Conservation (phyloP, 2,329 filamentous ascomycete species). For the Pezicula radicicola region DNA sequence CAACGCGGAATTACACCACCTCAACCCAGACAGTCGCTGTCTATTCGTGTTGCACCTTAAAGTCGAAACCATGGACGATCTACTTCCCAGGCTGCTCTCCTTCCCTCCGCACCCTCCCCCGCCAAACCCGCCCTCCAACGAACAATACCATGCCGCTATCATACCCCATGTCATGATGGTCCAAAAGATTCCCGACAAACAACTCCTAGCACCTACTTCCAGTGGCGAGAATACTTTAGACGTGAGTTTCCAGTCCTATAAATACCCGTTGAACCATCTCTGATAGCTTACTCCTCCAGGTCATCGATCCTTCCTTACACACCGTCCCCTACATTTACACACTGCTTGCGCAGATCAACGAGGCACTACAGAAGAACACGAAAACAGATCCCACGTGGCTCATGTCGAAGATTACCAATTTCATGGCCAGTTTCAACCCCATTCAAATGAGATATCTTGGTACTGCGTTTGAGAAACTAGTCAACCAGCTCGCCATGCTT, state of each 20-base stretch:
- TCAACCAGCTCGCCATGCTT: constrained; percentile 32
- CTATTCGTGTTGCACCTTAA: background rate
- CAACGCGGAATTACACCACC: background rate
- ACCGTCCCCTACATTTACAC: constrained; percentile 56
- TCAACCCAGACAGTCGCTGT: background rate
- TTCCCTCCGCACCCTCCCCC: constrained; percentile 36
- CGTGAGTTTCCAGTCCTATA: constrained; percentile 20
- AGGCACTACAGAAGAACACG: constrained; percentile 30
- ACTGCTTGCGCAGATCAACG: constrained; percentile 45
- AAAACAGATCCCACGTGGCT: constrained; percentile 33
- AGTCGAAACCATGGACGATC: constrained; percentile 26
- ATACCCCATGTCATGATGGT: constrained; percentile 33
- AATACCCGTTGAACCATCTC: background rate
- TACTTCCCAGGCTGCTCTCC: constrained; percentile 33
- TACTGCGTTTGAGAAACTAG: constrained; percentile 40
- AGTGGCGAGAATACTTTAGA: constrained; percentile 33
- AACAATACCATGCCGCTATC: constrained; percentile 40
- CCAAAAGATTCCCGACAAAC: constrained; percentile 31
- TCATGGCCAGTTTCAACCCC: constrained; percentile 42
- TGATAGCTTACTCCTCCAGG: constrained; percentile 12
- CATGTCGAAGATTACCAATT: constrained; percentile 44
- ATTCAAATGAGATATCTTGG: constrained; percentile 52
- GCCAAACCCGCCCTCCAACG: constrained; percentile 29
- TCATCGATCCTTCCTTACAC: constrained; percentile 50
- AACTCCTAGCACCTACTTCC: constrained; percentile 28